Base-by-base conservation (phyloP, 2,329 filamentous ascomycete species). In the Bipolaris zeicola region DNA sequence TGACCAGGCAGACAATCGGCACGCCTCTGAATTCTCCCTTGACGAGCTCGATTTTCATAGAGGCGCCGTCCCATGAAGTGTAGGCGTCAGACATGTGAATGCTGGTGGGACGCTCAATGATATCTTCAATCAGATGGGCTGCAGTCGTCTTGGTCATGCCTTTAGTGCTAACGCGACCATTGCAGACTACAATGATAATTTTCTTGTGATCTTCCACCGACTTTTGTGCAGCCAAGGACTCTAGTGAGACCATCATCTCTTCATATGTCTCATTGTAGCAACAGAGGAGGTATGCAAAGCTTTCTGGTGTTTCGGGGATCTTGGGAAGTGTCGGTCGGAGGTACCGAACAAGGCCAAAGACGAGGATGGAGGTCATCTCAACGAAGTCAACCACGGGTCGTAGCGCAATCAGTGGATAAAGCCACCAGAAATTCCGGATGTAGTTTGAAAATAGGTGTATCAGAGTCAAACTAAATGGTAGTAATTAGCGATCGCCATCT, bases 191-290 rank as follows among this genome's bases (percentile, higher is more conserved):
- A 3, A 55, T 14, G 6, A 55, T 51, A 26, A 34, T 34, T n/a
- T 55, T 51, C 2, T 55, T 55, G 26, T 55, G 52, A 16, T 28
- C 16, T 11, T 28, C 52, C n/a, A 55, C 24, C 6, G 26, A 45
- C n/a, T 45, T 43, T 16, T 55, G 52, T n/a, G 50, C 47, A 2
- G 41, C 52, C 20, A 55, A 39, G 4, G 52, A 55, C 18, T 45
- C 47, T 18, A 51, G 20, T 3, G 52, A 55, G 18, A 26, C 41
- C 52, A 55, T 51, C 34, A 55, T 13, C 6, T 55, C 52, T 0
- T 20, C 14, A 16, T 55, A 55, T 8, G 52, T 45, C 34, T 55
- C 52, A 7, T 55, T 55, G 8, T 55, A 55, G 26, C 47, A 55
- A 38, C 41, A 55, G 0, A 55, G 24, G 7, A 55, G 20, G 34